These are phyloP conservation scores for Lichtheimia hyalospora DNA, from an alignment of 371 early-diverging fungal genomes.

Conservation along the genomic window DNA sequence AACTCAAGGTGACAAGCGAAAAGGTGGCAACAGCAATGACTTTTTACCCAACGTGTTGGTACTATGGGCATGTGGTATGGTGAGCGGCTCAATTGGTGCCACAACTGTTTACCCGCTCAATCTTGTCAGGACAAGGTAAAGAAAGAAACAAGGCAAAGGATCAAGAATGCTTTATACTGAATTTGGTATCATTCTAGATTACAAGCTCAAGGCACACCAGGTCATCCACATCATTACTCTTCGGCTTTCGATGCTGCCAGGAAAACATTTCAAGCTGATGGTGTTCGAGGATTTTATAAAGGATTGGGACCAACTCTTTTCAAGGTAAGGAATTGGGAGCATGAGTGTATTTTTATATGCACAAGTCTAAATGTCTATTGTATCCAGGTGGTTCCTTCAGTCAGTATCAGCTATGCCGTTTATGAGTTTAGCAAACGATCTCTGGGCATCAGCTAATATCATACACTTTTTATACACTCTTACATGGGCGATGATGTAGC, in stretches of 20 bases:
- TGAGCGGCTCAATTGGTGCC: constrained; percentile 73
- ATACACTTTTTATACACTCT: background rate
- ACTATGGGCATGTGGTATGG: constrained; percentile 73
- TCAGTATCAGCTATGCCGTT: constrained; percentile 63
- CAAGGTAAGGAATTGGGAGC: constrained; percentile 45
- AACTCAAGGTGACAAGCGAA: constrained; percentile 30
- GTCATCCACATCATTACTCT: constrained; percentile 71
- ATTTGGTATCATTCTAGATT: constrained; percentile 44
- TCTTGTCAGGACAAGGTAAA: constrained; percentile 74
- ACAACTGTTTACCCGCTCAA: constrained; percentile 79
- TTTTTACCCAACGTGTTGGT: constrained; percentile 49
- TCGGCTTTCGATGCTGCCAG: constrained; percentile 70
- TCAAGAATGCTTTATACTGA: background rate
- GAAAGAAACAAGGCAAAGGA: background rate
- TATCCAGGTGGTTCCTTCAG: constrained; percentile 64
- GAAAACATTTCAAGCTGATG: constrained; percentile 74
- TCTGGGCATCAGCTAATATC: constrained; percentile 11
- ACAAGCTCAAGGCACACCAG: constrained; percentile 84
- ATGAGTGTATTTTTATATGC: too few species aligned
- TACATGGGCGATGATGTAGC: background rate
- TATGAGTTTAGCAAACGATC: constrained; percentile 61
- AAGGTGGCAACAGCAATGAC: constrained; percentile 4
- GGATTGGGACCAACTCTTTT: constrained; percentile 80
- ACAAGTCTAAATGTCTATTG: too few species aligned
- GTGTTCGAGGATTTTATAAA: constrained; percentile 83